Conservation (phyloP, 179 eudicot species). For the Nepenthes alata region DNA sequence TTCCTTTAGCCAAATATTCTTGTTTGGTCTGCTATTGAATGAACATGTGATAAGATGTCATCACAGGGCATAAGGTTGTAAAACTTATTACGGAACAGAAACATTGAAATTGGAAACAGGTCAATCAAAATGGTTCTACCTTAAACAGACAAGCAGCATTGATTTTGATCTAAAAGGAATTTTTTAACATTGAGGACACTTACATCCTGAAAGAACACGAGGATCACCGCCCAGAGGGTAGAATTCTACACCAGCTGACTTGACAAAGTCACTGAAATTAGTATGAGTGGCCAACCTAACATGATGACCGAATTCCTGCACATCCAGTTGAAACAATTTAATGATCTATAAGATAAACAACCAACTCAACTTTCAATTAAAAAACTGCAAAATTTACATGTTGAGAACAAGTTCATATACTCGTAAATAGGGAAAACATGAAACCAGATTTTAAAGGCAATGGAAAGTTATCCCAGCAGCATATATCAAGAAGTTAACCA, state of each 20-base stretch:
- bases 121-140: background rate
- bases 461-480: too few species aligned
- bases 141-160: background rate
- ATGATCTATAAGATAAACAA: background rate
- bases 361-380: background rate
- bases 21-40: too few species aligned
- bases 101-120: too few species aligned
- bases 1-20: too few species aligned
- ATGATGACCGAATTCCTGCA: conserved; percentile 72
- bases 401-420: background rate
- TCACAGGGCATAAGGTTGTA: too few species aligned
- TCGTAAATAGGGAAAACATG: background rate
- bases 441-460: background rate
- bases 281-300: conserved; percentile 75
- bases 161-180: background rate
- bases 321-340: conserved; percentile 4
- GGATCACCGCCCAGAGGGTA: conserved; percentile 86
- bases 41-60: too few species aligned
- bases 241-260: conserved; percentile 67
- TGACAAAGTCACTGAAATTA: conserved; percentile 55
- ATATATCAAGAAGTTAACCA: too few species aligned
- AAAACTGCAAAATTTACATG: background rate
- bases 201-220: conserved; percentile 66
- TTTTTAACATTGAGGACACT: conserved; percentile 15
- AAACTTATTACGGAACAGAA: too few species aligned